Base-by-base conservation (phyloP, 1,139 yeast genomes). In the Ashbya aceris region DNA sequence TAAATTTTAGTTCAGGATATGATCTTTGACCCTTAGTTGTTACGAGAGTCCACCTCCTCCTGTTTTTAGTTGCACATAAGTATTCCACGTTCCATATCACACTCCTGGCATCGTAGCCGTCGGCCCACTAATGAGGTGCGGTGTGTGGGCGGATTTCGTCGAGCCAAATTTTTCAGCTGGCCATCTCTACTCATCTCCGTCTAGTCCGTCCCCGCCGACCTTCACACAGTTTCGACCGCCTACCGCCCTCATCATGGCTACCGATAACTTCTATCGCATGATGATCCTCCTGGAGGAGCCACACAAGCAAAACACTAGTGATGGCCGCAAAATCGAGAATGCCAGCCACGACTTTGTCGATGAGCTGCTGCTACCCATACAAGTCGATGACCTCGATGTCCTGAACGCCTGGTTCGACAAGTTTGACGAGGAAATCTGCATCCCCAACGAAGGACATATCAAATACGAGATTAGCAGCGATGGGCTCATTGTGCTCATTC, bases 391-490 rank as follows among this genome's bases (percentile, higher is more conserved):
- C 31, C 64, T 77, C 68, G 79, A 76, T 46, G 78, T 73, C 47
- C 60, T 79, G 55, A 79, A 79, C 53, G 61, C 56, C 28, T 79
- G 80, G 62, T 79, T 79, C 54, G 83, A 79, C 54, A 63, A 62
- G 40, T 79, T 79, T 53, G 86, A 79, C 55, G 76, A 69, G 36
- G 63, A 63, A 28, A 69, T 79, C 20, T 82, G 84, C 28, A 68
- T 74, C 47, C 85, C 84, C 27, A 79, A 79, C 52, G 83, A 79
- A 49, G 79, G 77, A 5, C 74, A 74, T 52, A 74, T 79, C 49
- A 79, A 79, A 55, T 79, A 79, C 53, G 85, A 79, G 52, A 83
- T 79, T 7, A 83, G 83, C 4, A 76, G 82, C 46, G 86, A 79
- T 55, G 86, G 86, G 3, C 61, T 79, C 45, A 80, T 79, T 44